Conservation (phyloP, 371 early-diverging fungal species). For the Actinomucor elegans region DNA sequence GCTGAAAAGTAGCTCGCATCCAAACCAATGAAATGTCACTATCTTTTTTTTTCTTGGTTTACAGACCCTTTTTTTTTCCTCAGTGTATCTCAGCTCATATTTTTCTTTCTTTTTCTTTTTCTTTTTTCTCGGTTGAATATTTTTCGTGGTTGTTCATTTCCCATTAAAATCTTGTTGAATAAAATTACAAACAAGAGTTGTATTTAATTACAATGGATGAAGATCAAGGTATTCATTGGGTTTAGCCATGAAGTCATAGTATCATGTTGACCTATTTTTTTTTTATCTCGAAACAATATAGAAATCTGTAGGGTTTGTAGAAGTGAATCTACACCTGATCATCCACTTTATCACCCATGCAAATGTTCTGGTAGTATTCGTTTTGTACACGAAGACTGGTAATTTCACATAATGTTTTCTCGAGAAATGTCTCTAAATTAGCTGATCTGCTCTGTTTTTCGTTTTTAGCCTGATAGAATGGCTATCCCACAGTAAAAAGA, state of each 20-base stretch:
- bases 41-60: too few relatives aligned
- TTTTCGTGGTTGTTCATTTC: too few relatives aligned
- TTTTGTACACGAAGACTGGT: slow-evolving; percentile 75
- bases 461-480: slow-evolving; percentile 73
- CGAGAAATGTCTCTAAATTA: neutral
- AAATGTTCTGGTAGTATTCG: slow-evolving; percentile 78
- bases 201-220: slow-evolving; percentile 14
- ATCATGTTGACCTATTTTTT: too few relatives aligned
- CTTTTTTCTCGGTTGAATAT: neutral
- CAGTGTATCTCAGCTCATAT: neutral
- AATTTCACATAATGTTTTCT: neutral
- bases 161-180: too few relatives aligned
- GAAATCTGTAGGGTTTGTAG: slow-evolving; percentile 80
- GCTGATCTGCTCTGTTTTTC: neutral
- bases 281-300: too few relatives aligned
- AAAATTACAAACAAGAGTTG: too few relatives aligned
- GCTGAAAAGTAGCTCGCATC: too few relatives aligned
- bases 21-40: too few relatives aligned
- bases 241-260: too few relatives aligned
- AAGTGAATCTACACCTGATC: slow-evolving; percentile 55
- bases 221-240: slow-evolving; percentile 27
- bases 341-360: slow-evolving; percentile 76
- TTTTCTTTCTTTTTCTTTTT: neutral
- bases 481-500: slow-evolving; percentile 79
- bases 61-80: neutral